Evolutionary conservation across 2,329 filamentous ascomycete genomes (phyloP), one percentile per base, ranked within the genome.

Genomic region (Teratosphaeriaceae sp.): DNA sequence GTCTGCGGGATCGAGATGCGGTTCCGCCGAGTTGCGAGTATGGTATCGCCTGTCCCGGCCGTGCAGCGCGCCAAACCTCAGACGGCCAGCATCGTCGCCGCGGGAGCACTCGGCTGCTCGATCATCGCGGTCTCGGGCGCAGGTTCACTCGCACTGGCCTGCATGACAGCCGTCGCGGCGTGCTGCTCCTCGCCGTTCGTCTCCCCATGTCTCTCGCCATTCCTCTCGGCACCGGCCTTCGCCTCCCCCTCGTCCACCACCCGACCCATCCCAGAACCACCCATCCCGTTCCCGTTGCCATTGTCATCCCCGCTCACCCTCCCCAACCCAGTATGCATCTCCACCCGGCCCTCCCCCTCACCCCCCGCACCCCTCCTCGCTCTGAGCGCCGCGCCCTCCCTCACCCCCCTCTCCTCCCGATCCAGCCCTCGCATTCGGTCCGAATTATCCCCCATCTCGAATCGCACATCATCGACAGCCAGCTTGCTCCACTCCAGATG

Each of bases 401-500:
- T 51, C 4, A 74, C 65, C 12, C 64, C 65, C 39, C 59, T 59
- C 56, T 72, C 71, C 40, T 73, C 69, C 38, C 63, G 64, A 45
- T 73, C 69, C 34, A 73, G 58, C 27, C 60, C 64, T 5, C 63
- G 55, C 54, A 73, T 71, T 9, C 60, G 57, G 41, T 73, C 67
- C 7, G 65, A 63, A 33, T 73, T 67, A 42, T 71, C 64, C 2
- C 61, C 51, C 52, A 71, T 67, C 47, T 74, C 72, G 35, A 69
- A 70, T 2, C 69, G 53, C 2, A 69, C 60, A 46, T 73, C 69
- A 38, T 72, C 68, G 1, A 70, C 55, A 12, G 67, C 65, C 40
- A 72, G 58, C 50, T 73, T 74, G 51, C 64, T 61, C 72, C 72
- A 75, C 31, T 72, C 65, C 3, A 63, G 59, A 48, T 75, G 72